Evolutionary conservation across 2,329 filamentous ascomycete species (phyloP).

Genomic region (Xylariaceae sp.): DNA sequence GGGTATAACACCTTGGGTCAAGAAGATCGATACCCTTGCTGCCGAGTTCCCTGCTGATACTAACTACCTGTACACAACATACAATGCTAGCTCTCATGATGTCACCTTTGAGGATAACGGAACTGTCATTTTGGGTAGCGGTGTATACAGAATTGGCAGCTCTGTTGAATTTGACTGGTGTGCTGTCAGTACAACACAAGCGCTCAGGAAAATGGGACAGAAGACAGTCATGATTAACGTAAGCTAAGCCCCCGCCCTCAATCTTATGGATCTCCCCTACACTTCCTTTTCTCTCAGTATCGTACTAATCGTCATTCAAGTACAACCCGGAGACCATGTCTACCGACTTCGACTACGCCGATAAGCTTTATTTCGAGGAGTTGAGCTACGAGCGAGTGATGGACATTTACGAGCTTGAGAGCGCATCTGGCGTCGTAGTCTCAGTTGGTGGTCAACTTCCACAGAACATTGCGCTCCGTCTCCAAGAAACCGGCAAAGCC

Average conservation of each 20-base stretch:
- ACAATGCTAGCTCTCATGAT: constrained; percentile 92
- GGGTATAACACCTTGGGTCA: constrained; percentile 90
- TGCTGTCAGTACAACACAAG: constrained; percentile 82
- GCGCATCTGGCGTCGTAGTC: constrained; percentile 81
- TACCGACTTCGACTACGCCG: constrained; percentile 86
- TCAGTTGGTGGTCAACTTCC: constrained; percentile 94
- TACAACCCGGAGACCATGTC: constrained; percentile 58
- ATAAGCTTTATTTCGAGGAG: constrained; percentile 95
- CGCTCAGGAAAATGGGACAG: constrained; percentile 80
- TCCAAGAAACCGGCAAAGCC: constrained; percentile 86
- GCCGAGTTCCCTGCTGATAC: constrained; percentile 94
- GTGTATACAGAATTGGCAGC: constrained; percentile 95
- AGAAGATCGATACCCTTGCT: constrained; percentile 96
- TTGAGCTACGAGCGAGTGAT: constrained; percentile 95
- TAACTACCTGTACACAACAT: constrained; percentile 96
- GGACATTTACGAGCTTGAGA: constrained; percentile 96
- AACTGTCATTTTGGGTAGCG: constrained; percentile 82
- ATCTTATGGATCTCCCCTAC: background rate
- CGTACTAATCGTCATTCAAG: constrained; percentile 6
- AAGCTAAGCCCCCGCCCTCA: constrained; percentile 33
- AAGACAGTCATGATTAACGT: constrained; percentile 98
- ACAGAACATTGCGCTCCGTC: constrained; percentile 92
- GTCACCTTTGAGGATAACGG: constrained; percentile 92
- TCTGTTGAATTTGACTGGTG: constrained; percentile 99
- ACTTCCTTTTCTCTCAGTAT: constrained; percentile 1